phyloP scores from a whole-genome alignment of 345 rosid genomes.

The Moricandia moricandioides region DNA sequence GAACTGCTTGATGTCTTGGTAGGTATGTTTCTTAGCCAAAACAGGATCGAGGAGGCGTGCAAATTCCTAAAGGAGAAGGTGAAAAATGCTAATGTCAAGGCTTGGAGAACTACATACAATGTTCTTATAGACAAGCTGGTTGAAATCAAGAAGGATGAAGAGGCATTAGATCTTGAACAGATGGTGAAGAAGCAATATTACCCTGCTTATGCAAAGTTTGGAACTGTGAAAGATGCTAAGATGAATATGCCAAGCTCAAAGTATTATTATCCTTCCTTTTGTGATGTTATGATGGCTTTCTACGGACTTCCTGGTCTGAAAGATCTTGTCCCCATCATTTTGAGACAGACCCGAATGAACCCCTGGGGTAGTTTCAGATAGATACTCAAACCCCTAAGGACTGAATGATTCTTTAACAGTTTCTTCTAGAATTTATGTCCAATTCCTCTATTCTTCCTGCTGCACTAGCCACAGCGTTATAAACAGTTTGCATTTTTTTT shows the following conservation, averaged over 20 bases:
- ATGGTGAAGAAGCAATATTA: slow-evolving; percentile 66
- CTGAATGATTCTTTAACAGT: background rate
- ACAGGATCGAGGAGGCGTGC: slow-evolving; percentile 63
- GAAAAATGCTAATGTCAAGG: slow-evolving; percentile 46
- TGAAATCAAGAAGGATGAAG: slow-evolving; percentile 62
- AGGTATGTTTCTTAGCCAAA: slow-evolving; percentile 57
- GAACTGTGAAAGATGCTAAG: slow-evolving; percentile 61
- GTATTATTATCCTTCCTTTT: slow-evolving; percentile 55
- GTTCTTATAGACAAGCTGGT: slow-evolving; percentile 63
- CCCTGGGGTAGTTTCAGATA: slow-evolving; percentile 47
- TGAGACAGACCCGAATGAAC: slow-evolving; percentile 54
- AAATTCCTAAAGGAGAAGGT: slow-evolving; percentile 57
- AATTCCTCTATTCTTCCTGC: slow-evolving; percentile 1
- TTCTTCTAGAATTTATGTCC: background rate
- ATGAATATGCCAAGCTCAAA: slow-evolving; percentile 58
- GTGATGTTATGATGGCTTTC: slow-evolving; percentile 52
- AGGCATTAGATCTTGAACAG: slow-evolving; percentile 64
- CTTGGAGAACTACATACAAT: slow-evolving; percentile 81
- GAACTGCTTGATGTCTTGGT: slow-evolving; percentile 61
- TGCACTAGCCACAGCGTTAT: background rate
- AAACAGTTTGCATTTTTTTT: background rate
- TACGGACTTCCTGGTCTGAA: slow-evolving; percentile 70
- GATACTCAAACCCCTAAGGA: background rate
- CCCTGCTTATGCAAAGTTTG: slow-evolving; percentile 52
- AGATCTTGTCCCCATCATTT: slow-evolving; percentile 75